Conservation (phyloP, 169 alveolate species). For the Plasmodium reichenowi region DNA sequence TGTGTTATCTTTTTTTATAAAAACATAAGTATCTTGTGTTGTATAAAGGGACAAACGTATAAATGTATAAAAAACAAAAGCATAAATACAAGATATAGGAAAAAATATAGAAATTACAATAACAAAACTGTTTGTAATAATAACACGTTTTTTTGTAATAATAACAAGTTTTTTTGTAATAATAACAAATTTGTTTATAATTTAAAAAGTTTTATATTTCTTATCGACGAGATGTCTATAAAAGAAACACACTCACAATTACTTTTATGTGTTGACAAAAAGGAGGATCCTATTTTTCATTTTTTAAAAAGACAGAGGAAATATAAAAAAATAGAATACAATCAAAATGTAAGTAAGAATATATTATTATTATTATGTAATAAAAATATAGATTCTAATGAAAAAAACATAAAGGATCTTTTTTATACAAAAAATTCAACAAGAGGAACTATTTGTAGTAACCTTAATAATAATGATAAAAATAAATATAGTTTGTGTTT, state of each 20-base stretch:
- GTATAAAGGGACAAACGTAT: background rate
- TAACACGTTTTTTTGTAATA: too few species aligned
- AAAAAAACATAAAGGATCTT: too few species aligned
- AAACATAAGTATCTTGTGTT: background rate
- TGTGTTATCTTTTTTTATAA: conserved; percentile 10
- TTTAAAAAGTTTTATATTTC: conserved; percentile 7
- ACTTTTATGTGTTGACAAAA: background rate
- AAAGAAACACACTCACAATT: conserved; percentile 13
- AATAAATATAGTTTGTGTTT: conserved; percentile 3
- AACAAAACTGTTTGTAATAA: too few species aligned
- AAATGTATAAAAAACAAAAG: background rate
- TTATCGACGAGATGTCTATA: conserved; percentile 2
- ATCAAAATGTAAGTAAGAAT: background rate
- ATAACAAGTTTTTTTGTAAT: too few species aligned
- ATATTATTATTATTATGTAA: too few species aligned
- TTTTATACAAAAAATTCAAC: too few species aligned
- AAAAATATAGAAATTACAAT: too few species aligned
- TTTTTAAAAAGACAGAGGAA: background rate
- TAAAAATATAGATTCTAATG: too few species aligned
- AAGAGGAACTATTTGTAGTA: background rate
- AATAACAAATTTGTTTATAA: background rate
- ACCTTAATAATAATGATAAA: background rate
- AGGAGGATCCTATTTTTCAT: background rate
- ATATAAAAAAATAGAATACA: background rate
- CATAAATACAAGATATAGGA: background rate